Conservation (phyloP, 2,329 filamentous ascomycete species). For the Coleophoma cylindrospora region DNA sequence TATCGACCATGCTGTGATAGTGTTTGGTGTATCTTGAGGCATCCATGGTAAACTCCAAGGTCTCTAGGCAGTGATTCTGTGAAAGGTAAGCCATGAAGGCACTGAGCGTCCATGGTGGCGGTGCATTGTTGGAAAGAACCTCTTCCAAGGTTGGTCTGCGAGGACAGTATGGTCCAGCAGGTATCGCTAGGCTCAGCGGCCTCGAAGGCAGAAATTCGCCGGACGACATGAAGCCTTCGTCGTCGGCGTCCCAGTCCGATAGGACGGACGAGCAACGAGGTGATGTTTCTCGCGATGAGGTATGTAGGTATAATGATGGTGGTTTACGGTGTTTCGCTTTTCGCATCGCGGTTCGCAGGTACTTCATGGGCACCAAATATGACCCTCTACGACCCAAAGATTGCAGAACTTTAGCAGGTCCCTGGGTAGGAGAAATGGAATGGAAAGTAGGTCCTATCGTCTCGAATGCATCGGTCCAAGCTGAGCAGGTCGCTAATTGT, state of each 20-base stretch:
- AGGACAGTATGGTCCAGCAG: constrained; percentile 44
- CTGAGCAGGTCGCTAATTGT: constrained; percentile 8
- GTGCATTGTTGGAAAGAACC: constrained; percentile 80
- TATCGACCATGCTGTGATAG: constrained; percentile 33
- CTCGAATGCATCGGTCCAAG: constrained; percentile 17
- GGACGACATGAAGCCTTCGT: constrained; percentile 43
- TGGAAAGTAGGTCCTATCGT: constrained; percentile 12
- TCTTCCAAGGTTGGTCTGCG: constrained; percentile 73
- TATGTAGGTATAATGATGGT: constrained; percentile 21
- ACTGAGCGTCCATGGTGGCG: constrained; percentile 82
- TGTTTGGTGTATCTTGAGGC: constrained; percentile 71
- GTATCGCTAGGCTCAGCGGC: constrained; percentile 40
- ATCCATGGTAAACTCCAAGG: constrained; percentile 93
- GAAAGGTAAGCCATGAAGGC: constrained; percentile 97
- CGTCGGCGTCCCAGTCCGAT: constrained; percentile 38
- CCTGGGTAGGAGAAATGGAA: constrained; percentile 10
- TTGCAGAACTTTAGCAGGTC: constrained; percentile 7
- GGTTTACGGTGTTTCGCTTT: constrained; percentile 27
- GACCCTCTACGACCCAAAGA: constrained; percentile 38
- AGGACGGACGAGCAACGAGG: constrained; percentile 26
- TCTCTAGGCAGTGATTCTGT: constrained; percentile 95
- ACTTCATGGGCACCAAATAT: constrained; percentile 41
- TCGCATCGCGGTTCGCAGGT: constrained; percentile 28
- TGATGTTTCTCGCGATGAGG: constrained; percentile 20
- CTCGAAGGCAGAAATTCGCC: constrained; percentile 35